Percentiles rank a stretch among this genome's conserved stretches.
Conservation (phyloP, 176 grass and related monocot species). For the Ananas comosus region DNA sequence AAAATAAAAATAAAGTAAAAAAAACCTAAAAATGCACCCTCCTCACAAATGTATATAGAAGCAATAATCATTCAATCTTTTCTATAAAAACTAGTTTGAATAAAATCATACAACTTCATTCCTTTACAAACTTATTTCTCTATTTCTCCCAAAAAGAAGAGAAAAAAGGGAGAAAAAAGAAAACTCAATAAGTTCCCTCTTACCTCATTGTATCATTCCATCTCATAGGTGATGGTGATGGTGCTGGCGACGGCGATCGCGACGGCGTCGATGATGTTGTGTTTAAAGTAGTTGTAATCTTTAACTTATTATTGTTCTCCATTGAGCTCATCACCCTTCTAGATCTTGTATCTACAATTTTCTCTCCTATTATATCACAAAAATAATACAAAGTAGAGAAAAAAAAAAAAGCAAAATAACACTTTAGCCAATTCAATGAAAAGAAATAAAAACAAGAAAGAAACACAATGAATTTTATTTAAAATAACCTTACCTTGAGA, state of each 20-base stretch:
- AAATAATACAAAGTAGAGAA: background rate
- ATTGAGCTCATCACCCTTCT: background rate
- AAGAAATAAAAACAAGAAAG: background rate
- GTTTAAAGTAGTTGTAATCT: background rate
- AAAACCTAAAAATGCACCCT: background rate
- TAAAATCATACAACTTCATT: too few relatives aligned
- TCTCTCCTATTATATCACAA: background rate
- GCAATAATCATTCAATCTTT: too few relatives aligned
- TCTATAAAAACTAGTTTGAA: too few relatives aligned
- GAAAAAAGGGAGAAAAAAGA: background rate
- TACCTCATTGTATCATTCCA: background rate
- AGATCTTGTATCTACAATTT: background rate
- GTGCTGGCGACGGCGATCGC: background rate
- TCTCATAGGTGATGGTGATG: background rate
- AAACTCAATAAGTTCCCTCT: background rate
- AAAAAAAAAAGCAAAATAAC: background rate
- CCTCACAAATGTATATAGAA: too few relatives aligned
- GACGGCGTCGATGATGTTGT: background rate
- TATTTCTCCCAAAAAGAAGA: too few relatives aligned
- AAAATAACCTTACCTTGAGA: conserved; percentile 3
- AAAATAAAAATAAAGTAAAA: too few relatives aligned
- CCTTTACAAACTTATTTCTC: too few relatives aligned
- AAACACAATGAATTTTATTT: background rate
- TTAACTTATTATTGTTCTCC: background rate
- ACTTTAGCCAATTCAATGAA: background rate